phyloP scores from a whole-genome alignment of 1,284 basidiomycete genomes.

The Tilletia caries region DNA sequence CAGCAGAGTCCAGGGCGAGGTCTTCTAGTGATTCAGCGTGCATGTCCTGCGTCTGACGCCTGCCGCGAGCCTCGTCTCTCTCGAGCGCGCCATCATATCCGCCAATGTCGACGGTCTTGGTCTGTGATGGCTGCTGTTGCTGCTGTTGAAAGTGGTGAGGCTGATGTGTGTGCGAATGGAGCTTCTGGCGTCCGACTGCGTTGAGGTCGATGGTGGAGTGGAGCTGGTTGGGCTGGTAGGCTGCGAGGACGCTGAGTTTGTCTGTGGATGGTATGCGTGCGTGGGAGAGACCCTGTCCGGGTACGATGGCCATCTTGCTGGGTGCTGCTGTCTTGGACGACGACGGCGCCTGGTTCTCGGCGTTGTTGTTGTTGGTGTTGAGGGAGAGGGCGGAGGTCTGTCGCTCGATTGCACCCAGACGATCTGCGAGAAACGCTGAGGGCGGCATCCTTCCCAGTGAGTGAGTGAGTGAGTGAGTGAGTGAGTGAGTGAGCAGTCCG shows the following conservation, averaged over 20 bases:
- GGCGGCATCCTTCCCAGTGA: neutral
- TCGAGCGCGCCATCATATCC: constrained; percentile 54
- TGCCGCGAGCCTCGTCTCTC: constrained; percentile 50
- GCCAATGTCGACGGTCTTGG: constrained; percentile 40
- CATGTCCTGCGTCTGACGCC: constrained; percentile 26
- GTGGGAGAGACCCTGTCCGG: neutral
- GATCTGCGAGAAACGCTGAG: neutral
- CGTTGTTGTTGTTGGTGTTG: neutral
- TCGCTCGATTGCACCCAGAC: neutral
- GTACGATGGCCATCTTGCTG: neutral
- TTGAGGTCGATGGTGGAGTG: constrained; percentile 10
- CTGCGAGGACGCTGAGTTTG: constrained; percentile 7
- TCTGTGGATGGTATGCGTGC: neutral
- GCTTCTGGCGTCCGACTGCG: neutral
- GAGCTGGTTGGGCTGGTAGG: constrained; percentile 1
- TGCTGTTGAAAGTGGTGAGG: neutral
- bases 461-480: neutral
- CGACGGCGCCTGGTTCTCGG: neutral
- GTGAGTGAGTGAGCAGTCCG: no score
- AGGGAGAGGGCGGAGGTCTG: neutral
- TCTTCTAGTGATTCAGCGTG: neutral
- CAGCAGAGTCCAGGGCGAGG: constrained; percentile 16
- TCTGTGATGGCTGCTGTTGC: neutral
- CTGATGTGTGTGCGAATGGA: neutral
- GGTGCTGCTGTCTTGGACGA: neutral